Evolutionary conservation across 257 asterid species (phyloP).

Genomic region (Salvia miltiorrhiza): DNA sequence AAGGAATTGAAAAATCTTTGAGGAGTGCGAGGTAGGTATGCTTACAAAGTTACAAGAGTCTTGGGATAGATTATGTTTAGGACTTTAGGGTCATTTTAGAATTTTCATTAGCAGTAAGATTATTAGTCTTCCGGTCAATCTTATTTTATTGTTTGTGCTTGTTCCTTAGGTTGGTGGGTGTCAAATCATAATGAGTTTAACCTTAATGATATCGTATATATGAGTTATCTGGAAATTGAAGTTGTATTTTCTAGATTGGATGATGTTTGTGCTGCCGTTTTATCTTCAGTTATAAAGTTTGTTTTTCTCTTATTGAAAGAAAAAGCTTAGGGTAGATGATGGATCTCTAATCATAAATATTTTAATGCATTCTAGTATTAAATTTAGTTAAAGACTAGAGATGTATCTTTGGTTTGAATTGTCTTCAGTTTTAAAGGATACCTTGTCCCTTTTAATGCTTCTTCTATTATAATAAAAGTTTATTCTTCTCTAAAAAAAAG

Average conservation of each 20-base stretch:
- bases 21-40: background rate
- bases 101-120: too few relatives aligned
- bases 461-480: background rate
- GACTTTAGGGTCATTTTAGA: too few relatives aligned
- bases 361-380: background rate
- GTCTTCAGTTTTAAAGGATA: background rate
- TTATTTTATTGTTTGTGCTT: too few relatives aligned
- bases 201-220: background rate
- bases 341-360: background rate
- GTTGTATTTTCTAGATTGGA: background rate
- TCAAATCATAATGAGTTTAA: background rate
- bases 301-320: background rate
- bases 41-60: too few relatives aligned
- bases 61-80: too few relatives aligned
- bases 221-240: background rate
- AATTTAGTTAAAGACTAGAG: background rate
- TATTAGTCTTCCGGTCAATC: too few relatives aligned
- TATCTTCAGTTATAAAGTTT: background rate
- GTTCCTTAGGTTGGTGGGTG: background rate
- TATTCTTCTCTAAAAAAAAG: background rate
- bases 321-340: background rate
- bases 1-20: background rate
- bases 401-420: background rate
- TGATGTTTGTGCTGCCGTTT: background rate
- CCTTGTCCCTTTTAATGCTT: background rate